Evolutionary conservation across 352 stramenopile genomes (phyloP).

Genomic region (Phytophthora pisi): DNA sequence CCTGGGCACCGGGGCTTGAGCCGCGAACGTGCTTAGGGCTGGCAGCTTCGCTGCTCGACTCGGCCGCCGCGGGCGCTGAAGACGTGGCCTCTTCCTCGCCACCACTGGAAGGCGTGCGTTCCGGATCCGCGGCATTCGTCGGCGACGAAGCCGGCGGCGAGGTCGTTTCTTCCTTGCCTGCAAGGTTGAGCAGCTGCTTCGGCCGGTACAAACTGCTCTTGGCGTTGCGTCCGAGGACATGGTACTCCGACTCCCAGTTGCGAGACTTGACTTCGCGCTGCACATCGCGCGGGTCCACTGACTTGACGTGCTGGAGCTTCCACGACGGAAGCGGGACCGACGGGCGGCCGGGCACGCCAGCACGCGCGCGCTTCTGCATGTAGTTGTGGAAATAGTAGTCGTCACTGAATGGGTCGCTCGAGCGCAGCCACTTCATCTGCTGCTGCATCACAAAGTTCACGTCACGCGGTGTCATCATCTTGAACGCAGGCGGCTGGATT

Average conservation of each 20-base stretch:
- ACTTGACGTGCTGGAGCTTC: constrained; percentile 88
- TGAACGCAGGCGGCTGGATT: constrained; percentile 61
- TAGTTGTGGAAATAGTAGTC: constrained; percentile 91
- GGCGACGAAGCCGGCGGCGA: constrained; percentile 16
- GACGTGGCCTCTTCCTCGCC: constrained; percentile 14
- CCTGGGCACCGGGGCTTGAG: constrained; percentile 32
- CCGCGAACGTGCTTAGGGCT: constrained; percentile 25
- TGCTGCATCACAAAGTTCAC: constrained; percentile 88
- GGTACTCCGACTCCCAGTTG: constrained; percentile 74
- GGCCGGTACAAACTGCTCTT: constrained; percentile 83
- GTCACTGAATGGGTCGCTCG: constrained; percentile 88
- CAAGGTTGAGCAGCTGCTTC: constrained; percentile 69
- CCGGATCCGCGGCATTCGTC: constrained; percentile 25
- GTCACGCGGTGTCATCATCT: constrained; percentile 88
- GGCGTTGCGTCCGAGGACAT: constrained; percentile 79
- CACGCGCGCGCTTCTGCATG: constrained; percentile 72
- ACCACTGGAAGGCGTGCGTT: constrained; percentile 26
- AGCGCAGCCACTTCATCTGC: constrained; percentile 86
- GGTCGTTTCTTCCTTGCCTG: constrained; percentile 15
- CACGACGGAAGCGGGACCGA: constrained; percentile 73
- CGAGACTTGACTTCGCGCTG: constrained; percentile 72
- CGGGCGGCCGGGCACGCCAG: constrained; percentile 33
- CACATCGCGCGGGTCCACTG: constrained; percentile 61
- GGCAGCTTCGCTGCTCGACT: constrained; percentile 38
- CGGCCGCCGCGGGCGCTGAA: constrained; percentile 17